phyloP scores from a whole-genome alignment of 768 basidiomycete species.

The Mycena pura region DNA sequence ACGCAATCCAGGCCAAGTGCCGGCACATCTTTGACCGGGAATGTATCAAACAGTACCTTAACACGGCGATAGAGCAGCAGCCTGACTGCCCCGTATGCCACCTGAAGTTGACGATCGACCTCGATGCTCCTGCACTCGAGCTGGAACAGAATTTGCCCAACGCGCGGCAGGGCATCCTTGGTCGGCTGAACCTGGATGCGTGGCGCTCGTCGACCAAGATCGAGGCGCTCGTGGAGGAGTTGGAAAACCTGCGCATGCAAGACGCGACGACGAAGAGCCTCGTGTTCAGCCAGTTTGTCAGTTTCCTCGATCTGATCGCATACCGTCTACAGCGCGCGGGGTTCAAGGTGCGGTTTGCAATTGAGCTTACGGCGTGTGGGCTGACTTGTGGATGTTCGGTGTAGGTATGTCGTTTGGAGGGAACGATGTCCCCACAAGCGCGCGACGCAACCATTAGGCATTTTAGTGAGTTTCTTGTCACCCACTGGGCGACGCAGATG shows the following conservation, averaged over 20 bases:
- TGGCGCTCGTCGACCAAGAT: slow-evolving; percentile 99
- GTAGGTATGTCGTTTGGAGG: slow-evolving; percentile 92
- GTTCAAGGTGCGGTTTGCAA: slow-evolving; percentile 67
- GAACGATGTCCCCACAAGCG: slow-evolving; percentile 96
- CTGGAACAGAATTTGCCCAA: slow-evolving; percentile 62
- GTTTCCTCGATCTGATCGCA: slow-evolving; percentile 92
- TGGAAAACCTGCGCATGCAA: slow-evolving; percentile 80
- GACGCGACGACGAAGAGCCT: slow-evolving; percentile 95
- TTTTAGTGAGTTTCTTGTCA: slow-evolving; percentile 70
- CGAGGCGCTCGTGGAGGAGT: slow-evolving; percentile 93
- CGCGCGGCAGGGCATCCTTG: slow-evolving; percentile 89
- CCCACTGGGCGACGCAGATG: neutral
- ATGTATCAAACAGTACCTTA: slow-evolving; percentile 93
- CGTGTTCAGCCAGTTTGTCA: slow-evolving; percentile 96
- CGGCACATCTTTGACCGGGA: slow-evolving; percentile 95
- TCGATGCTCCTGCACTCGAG: slow-evolving; percentile 94
- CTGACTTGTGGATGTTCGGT: neutral
- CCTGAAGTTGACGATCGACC: slow-evolving; percentile 88
- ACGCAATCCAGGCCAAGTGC: slow-evolving; percentile 94
- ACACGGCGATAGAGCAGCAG: slow-evolving; percentile 76
- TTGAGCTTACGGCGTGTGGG: neutral
- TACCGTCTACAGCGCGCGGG: slow-evolving; percentile 91
- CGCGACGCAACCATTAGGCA: slow-evolving; percentile 94
- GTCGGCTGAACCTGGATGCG: slow-evolving; percentile 83
- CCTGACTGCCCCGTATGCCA: slow-evolving; percentile 97